Evolutionary conservation across 1,139 yeast genomes (phyloP).

Genomic region (Taphrina wiesneri): DNA sequence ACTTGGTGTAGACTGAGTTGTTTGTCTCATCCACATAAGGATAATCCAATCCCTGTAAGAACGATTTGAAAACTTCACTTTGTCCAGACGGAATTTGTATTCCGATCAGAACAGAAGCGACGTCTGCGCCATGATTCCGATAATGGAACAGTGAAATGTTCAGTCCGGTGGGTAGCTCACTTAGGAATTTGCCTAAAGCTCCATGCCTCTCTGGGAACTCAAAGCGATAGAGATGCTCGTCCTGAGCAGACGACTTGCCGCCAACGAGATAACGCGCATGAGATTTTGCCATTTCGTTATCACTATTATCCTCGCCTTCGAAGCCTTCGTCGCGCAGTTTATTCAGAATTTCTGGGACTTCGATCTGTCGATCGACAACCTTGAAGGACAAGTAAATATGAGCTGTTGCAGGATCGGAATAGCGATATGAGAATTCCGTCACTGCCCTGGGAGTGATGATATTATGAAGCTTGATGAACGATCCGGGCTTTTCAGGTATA

Average conservation of each 20-base stretch:
- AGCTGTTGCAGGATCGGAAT: conserved; percentile 57
- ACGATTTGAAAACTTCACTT: conserved; percentile 61
- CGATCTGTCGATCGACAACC: conserved; percentile 69
- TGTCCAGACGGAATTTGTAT: conserved; percentile 78
- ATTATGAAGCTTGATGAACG: conserved; percentile 71
- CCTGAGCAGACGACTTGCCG: conserved; percentile 66
- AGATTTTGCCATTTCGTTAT: conserved; percentile 89
- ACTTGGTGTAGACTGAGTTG: conserved; percentile 62
- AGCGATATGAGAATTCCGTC: conserved; percentile 91
- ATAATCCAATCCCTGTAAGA: conserved; percentile 73
- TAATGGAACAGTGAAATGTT: conserved; percentile 91
- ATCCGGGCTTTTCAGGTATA: conserved; percentile 90
- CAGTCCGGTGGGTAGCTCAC: conserved; percentile 74
- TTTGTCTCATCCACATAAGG: conserved; percentile 78
- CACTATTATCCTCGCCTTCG: conserved; percentile 67
- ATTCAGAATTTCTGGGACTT: conserved; percentile 46
- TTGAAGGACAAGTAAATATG: conserved; percentile 84
- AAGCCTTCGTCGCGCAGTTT: conserved; percentile 44
- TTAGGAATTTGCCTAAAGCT: conserved; percentile 77
- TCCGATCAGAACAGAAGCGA: conserved; percentile 89
- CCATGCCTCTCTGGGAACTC: conserved; percentile 98
- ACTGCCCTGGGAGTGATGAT: conserved; percentile 82
- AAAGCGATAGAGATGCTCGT: conserved; percentile 77
- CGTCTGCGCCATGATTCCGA: conserved; percentile 93
- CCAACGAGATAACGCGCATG: conserved; percentile 97